Conservation (phyloP, 257 asterid species). For the Forsythia viridissima region DNA sequence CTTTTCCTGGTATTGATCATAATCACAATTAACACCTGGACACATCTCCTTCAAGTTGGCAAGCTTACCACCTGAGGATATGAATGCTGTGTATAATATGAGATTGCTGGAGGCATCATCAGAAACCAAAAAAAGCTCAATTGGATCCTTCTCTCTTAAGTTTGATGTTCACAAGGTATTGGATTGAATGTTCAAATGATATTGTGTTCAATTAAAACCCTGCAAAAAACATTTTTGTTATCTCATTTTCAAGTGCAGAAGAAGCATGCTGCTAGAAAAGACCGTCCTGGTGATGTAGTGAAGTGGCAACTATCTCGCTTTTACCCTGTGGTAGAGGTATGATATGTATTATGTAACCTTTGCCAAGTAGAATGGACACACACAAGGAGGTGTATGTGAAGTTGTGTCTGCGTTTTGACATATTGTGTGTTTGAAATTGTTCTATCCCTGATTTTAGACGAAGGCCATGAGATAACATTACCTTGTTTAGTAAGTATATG, state of each 20-base stretch:
- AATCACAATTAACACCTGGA: slow-evolving; percentile 18
- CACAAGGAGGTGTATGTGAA: neutral
- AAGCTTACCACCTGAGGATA: slow-evolving; percentile 73
- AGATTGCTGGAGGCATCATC: slow-evolving; percentile 80
- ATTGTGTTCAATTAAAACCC: slow-evolving; percentile 15
- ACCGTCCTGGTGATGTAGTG: slow-evolving; percentile 77
- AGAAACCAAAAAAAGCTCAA: slow-evolving; percentile 69
- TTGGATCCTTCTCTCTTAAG: slow-evolving; percentile 75
- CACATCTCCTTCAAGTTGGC: slow-evolving; percentile 63
- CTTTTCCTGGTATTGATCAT: neutral
- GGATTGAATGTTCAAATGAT: slow-evolving; percentile 13
- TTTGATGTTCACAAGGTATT: slow-evolving; percentile 93
- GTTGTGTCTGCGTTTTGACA: neutral
- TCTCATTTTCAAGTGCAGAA: slow-evolving; percentile 49
- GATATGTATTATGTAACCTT: slow-evolving; percentile 3
- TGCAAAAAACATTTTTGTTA: slow-evolving; percentile 18
- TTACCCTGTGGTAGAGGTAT: slow-evolving; percentile 96
- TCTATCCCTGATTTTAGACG: neutral
- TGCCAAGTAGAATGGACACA: neutral
- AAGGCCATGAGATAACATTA: neutral
- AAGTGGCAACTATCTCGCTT: slow-evolving; percentile 92
- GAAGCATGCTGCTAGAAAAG: slow-evolving; percentile 87
- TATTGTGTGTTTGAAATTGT: neutral
- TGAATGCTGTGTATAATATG: slow-evolving; percentile 93
- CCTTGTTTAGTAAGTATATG: neutral